These are phyloP conservation scores for Fusarium napiforme DNA, from an alignment of 2,329 filamentous ascomycete genomes.

Conservation along the genomic window DNA sequence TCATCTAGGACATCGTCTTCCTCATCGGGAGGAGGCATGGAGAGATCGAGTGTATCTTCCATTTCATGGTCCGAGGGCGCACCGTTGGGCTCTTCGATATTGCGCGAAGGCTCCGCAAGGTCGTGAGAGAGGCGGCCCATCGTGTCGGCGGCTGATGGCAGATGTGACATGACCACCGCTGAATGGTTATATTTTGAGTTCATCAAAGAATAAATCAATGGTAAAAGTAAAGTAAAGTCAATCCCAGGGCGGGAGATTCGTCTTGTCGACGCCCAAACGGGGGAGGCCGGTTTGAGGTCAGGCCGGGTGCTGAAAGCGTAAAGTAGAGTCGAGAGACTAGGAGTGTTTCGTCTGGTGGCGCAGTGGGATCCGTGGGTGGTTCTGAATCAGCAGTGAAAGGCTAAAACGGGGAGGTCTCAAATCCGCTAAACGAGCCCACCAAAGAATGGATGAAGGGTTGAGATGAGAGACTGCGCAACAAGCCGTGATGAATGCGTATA, in stretches of 20 bases:
- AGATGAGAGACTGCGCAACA: slow-evolving; percentile 26
- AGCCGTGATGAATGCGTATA: slow-evolving; percentile 7
- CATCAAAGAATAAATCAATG: slow-evolving; percentile 4
- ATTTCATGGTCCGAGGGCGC: slow-evolving; percentile 47
- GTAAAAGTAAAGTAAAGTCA: slow-evolving; percentile 3
- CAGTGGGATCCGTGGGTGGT: slow-evolving; percentile 31
- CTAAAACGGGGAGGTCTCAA: slow-evolving; percentile 20
- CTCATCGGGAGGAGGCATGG: slow-evolving; percentile 53
- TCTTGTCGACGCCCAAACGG: slow-evolving; percentile 15
- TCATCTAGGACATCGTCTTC: slow-evolving; percentile 49
- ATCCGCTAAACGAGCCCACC: slow-evolving; percentile 31
- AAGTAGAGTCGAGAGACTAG: slow-evolving; percentile 7
- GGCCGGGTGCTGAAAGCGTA: slow-evolving; percentile 20
- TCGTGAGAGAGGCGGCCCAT: slow-evolving; percentile 58
- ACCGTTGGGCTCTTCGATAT: slow-evolving; percentile 50
- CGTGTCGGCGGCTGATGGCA: slow-evolving; percentile 40
- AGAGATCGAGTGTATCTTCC: slow-evolving; percentile 50
- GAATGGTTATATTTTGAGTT: neutral
- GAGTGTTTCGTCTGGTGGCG: slow-evolving; percentile 32
- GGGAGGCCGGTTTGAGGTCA: slow-evolving; percentile 4
- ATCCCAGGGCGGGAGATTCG: slow-evolving; percentile 3
- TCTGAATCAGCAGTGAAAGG: slow-evolving; percentile 29
- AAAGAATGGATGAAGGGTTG: slow-evolving; percentile 6
- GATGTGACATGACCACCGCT: slow-evolving; percentile 26
- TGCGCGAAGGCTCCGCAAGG: slow-evolving; percentile 55